Percentiles rank a stretch among this genome's conserved stretches.
phyloP scores from a whole-genome alignment of 2,329 filamentous ascomycete species.

The Emericellopsis atlantica region DNA sequence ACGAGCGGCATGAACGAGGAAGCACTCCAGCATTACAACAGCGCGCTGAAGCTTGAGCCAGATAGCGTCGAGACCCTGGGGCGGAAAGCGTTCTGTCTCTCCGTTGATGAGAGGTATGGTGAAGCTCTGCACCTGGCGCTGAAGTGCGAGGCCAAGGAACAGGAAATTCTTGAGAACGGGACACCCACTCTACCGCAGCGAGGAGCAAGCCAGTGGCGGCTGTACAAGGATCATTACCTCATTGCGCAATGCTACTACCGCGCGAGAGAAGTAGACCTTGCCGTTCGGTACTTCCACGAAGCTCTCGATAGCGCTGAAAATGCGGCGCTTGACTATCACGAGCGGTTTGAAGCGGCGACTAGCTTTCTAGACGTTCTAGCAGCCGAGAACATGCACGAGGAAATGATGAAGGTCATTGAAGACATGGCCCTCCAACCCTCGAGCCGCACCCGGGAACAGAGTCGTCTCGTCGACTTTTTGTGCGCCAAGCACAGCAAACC shows the following conservation, averaged over 20 bases:
- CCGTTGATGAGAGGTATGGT: conserved; percentile 18
- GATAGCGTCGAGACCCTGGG: conserved; percentile 24
- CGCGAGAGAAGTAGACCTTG: conserved; percentile 15
- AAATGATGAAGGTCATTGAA: conserved; percentile 20
- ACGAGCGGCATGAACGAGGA: conserved; percentile 19
- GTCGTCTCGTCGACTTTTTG: conserved; percentile 20
- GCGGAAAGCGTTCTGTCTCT: conserved; percentile 27
- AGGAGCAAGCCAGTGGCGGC: conserved; percentile 20
- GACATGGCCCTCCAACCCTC: conserved; percentile 15
- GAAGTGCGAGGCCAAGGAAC: conserved; percentile 21
- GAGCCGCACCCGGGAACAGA: conserved; percentile 10
- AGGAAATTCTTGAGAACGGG: conserved; percentile 13
- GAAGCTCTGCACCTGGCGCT: conserved; percentile 21
- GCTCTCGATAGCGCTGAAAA: conserved; percentile 17
- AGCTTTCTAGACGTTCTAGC: conserved; percentile 22
- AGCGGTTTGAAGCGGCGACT: conserved; percentile 23
- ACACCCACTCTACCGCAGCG: conserved; percentile 11
- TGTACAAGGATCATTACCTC: conserved; percentile 26
- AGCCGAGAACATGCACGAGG: conserved; percentile 19
- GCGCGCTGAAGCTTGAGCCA: conserved; percentile 20
- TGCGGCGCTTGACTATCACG: conserved; percentile 12
- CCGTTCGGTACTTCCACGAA: conserved; percentile 21
- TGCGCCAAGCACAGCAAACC: conserved; percentile 18
- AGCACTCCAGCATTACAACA: conserved; percentile 21
- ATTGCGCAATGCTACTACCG: conserved; percentile 22